Evolutionary conservation across 345 rosid genomes (phyloP), one percentile per base, ranked within the genome.

Genomic region (Eucalyptus tenuipes): DNA sequence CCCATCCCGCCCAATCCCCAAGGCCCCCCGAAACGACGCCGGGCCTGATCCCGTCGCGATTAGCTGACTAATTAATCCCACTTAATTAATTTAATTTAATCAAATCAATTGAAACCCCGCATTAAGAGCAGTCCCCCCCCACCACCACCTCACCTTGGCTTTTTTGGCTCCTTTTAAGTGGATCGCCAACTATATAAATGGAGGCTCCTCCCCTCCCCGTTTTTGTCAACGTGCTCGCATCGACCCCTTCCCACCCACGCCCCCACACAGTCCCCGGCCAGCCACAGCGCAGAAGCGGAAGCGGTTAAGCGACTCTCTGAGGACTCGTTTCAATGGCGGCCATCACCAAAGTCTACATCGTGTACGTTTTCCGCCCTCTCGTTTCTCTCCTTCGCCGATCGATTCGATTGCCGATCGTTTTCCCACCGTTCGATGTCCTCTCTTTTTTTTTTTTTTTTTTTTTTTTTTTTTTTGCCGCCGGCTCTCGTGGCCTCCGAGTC

Each of bases 281-380:
- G 68, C 68, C 7, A 59, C 31, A 27, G 31, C n/a, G 16, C 31
- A 37, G 47, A 75, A 37, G 47, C 27, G 27, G 27, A 59, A n/a
- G 84, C 84, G 68, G 88, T 57, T 40, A 85, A 57, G 25, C 61
- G 89, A 85, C 31, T 49, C 50, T 52, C 45, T 7, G 89, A 45
- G 20, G 13, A 22, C 75, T 82, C 85, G 24, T 85, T 75, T 86
- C 92, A 18, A 96, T 95, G 98, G 95, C 96, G 24, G 95, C 96
- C 13, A 55, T 10, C 29, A 92, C 95, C 68, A 96, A 96, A 92
- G 93, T 96, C 81, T 96, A 94, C 91, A 94, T 96, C 89, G 97
- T 96, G 98, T 96, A 94, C 22, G 98, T 93, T 6, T 31, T 20
- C 33, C 31, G 12, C 15, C n/a, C 13, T 6, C 68, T 27, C 50